Conservation (phyloP, 176 grass and related monocot species). For the Neostapfia colusana region DNA sequence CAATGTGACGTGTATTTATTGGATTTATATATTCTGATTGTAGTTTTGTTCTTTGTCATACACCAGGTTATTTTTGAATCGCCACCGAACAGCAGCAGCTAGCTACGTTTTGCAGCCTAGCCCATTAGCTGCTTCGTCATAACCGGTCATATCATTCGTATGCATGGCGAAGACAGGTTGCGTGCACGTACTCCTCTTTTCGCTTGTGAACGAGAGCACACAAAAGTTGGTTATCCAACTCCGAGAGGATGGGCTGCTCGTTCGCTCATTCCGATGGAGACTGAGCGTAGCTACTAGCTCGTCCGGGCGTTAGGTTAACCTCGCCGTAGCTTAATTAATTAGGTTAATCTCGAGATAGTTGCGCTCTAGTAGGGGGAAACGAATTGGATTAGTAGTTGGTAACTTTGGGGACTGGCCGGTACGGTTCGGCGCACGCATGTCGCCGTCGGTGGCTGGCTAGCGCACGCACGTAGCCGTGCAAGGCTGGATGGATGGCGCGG, state of each 20-base stretch:
- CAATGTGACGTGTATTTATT: too few relatives aligned
- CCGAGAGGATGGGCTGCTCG: not conserved
- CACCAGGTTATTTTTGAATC: not conserved
- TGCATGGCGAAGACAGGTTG: not conserved
- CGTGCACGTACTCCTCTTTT: constrained; percentile 45
- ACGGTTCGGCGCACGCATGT: constrained; percentile 36
- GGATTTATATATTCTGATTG: too few relatives aligned
- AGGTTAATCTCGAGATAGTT: constrained; percentile 1
- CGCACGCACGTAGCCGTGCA: constrained; percentile 31
- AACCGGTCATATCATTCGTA: not conserved
- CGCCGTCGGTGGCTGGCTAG: constrained; percentile 31
- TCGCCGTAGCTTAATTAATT: not conserved
- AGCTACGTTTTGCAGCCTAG: constrained; percentile 21
- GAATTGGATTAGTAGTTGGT: too few relatives aligned
- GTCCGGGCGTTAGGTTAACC: not conserved
- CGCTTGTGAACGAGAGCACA: constrained; percentile 11
- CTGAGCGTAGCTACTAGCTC: not conserved
- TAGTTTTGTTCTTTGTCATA: too few relatives aligned
- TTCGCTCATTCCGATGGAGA: constrained; percentile 29
- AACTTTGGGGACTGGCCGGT: constrained; percentile 4
- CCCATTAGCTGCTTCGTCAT: not conserved
- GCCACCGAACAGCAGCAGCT: constrained; percentile 1
- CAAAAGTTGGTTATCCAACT: not conserved
- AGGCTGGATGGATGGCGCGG: constrained; percentile 20
- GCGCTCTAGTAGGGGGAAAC: not conserved